Evolutionary conservation across 768 basidiomycete species (phyloP).

Genomic region (Chalciporus chontae): DNA sequence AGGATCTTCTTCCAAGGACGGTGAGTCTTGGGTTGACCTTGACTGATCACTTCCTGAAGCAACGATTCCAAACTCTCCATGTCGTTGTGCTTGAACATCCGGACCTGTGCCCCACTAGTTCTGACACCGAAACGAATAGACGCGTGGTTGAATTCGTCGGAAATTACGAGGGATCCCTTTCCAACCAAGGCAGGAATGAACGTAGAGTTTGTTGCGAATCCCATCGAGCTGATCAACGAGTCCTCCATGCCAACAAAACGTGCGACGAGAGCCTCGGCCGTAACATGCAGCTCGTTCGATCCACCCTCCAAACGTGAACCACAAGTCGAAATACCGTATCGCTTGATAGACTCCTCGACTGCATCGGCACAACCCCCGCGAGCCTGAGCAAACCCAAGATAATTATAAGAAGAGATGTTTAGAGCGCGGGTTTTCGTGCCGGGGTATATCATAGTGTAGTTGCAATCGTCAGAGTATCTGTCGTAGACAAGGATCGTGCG

Average conservation of each 20-base stretch:
- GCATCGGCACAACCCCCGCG: slow-evolving; percentile 93
- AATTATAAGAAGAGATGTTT: slow-evolving; percentile 98
- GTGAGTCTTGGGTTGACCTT: slow-evolving; percentile 96
- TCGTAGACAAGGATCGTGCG: slow-evolving; percentile 87
- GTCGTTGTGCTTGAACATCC: slow-evolving; percentile 97
- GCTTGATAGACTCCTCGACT: slow-evolving; percentile 76
- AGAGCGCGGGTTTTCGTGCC: slow-evolving; percentile 84
- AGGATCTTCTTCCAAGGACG: slow-evolving; percentile 99
- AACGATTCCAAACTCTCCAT: slow-evolving; percentile 78
- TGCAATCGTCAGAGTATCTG: slow-evolving; percentile 79
- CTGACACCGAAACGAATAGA: slow-evolving; percentile 92
- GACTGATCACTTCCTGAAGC: slow-evolving; percentile 87
- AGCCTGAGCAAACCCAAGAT: slow-evolving; percentile 95
- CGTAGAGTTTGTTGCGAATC: slow-evolving; percentile 94
- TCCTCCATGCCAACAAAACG: slow-evolving; percentile 90
- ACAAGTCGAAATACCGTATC: slow-evolving; percentile 76
- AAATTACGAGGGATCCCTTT: slow-evolving; percentile 93
- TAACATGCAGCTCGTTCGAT: slow-evolving; percentile 78
- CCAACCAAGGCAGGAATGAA: slow-evolving; percentile 86
- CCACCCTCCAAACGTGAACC: slow-evolving; percentile 83
- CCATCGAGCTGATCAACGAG: slow-evolving; percentile 88
- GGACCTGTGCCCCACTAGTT: slow-evolving; percentile 80
- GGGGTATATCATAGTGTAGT: slow-evolving; percentile 70
- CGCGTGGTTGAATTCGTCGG: slow-evolving; percentile 95
- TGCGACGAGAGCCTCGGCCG: slow-evolving; percentile 83